Evolutionary conservation across 495 filamentous ascomycete genomes (phyloP), one percentile per base, ranked within the genome.

Genomic region (Astrothelium subdiscretum): DNA sequence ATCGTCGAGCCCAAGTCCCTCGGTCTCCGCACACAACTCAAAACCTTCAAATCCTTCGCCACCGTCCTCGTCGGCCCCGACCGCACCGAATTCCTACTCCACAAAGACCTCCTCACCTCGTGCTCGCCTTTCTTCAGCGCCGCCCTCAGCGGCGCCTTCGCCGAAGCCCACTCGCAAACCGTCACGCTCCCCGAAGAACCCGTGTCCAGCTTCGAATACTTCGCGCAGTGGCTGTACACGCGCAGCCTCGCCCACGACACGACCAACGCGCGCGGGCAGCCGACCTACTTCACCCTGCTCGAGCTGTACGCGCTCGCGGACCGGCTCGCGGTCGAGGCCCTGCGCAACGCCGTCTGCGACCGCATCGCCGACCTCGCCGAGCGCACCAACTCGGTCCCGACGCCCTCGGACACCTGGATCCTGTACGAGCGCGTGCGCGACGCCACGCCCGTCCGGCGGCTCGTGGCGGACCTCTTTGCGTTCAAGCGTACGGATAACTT

Each of bases 51-150:
- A 22, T 68, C 66, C 15, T 62, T 69, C 32, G 66, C 70, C 3
- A 69, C 64, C 32, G 62, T 80, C 64, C 43, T 71, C 29, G 65
- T 78, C 54, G 77, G 76, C 42, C 66, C 66, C 5, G 20, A 58
- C 1, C 29, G 57, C 32, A 70, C 66, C 22, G 70, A 63, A 15
- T 78, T 78, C 65, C 62, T 70, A 54, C 61, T 81, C 40, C 78
- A 80, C 69, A 70, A 69, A 51, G 69, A 75, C 59, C 74, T 78
- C 54, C 71, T 81, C 38, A 72, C 70, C 18, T 31, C 64, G 22
- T 57, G 68, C 63, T 79, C 77, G 1, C 73, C 76, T 60, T 80
- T 79, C 75, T 81, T 81, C 74, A 66, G 74, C 58, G 76, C 78
- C 35, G 76, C 78, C 22, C 74, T 80, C 60, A 74, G 74, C 58